Percentiles rank a stretch among this genome's conserved stretches.
Evolutionary conservation across 202 grass and related monocot species (phyloP).

Genomic region (Eragrostis tef): DNA sequence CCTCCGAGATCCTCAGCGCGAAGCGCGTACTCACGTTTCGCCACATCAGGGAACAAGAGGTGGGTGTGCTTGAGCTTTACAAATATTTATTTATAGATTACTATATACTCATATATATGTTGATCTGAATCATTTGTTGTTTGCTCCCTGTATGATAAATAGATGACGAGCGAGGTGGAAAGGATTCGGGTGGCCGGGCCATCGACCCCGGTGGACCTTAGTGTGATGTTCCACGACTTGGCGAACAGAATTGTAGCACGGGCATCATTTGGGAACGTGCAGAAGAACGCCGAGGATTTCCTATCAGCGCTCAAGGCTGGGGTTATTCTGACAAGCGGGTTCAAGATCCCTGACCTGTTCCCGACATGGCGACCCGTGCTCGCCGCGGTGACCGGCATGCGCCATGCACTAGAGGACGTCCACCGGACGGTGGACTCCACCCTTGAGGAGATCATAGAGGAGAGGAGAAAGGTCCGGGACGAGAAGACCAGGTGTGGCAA

Average conservation of each 20-base stretch:
- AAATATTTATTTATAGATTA: too few species aligned
- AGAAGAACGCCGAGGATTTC: slow-evolving; percentile 12
- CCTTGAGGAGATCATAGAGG: slow-evolving; percentile 27
- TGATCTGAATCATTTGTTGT: too few species aligned
- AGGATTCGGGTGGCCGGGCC: slow-evolving; percentile 4
- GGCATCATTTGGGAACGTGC: slow-evolving; percentile 42
- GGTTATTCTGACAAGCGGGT: slow-evolving; percentile 12
- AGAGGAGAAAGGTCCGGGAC: neutral
- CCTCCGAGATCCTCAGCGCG: slow-evolving; percentile 36
- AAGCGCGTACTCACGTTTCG: slow-evolving; percentile 38
- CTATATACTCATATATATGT: too few species aligned
- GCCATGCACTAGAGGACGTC: slow-evolving; percentile 27
- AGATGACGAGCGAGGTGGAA: slow-evolving; percentile 6
- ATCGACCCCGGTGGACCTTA: slow-evolving; percentile 34
- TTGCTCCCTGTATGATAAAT: too few species aligned
- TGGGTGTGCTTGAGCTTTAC: neutral
- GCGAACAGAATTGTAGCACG: slow-evolving; percentile 28
- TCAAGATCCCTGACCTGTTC: slow-evolving; percentile 44
- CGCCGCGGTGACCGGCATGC: slow-evolving; percentile 39
- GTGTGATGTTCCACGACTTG: slow-evolving; percentile 5
- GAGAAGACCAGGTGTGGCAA: neutral
- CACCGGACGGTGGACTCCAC: slow-evolving; percentile 43
- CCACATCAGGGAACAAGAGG: slow-evolving; percentile 47
- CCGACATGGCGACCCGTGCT: slow-evolving; percentile 25
- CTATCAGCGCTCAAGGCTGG: neutral